Evolutionary conservation across 805 yeast genomes (phyloP), one percentile per base, ranked within the genome.

Genomic region (Ogataea chonburiensis): DNA sequence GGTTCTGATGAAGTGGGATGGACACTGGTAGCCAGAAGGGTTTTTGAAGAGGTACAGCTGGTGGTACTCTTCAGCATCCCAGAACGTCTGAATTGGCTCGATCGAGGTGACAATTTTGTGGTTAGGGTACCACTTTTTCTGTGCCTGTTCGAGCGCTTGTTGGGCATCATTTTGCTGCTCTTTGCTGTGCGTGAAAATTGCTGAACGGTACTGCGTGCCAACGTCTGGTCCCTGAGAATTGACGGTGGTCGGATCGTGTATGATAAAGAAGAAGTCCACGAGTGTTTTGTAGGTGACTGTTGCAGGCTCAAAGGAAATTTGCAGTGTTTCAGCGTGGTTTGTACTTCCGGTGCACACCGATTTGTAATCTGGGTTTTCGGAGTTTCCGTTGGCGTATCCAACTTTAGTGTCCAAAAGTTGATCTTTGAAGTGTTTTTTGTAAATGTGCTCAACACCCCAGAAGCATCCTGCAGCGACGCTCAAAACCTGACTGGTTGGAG

Each of bases 1-100:
- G 5, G 78, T 71, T 64, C 98, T 79, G 37, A 86, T 58, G 49
- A 73, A 88, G 56, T 91, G 98, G 4, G 91, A 79, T 14, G 96
- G 91, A 58, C 98, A 91, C 41, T 84, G 86, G 60, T 89, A 87
- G 5, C 97, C 97, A 4, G 66, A 61, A 3, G 96, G 95, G 58
- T 91, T 87, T 53, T 77, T 79, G 38, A 72, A 71, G 51, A 91
- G 68, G 58, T 93, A 91, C 43, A 71, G 55, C 58, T 91, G 98
- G 60, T 91, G 98, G 59, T 89, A 91, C 23, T 80, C 89, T 62
- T 91, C 98, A n/a, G 97, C 98, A 56, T 89, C 96, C 67, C 80
- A 82, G 71, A 86, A 93, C 41, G 68, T 69, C 33, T 67, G 57
- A 28, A 87, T 71, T 7, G 85, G 82, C 53, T 77, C 83, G 34